These are phyloP conservation scores for Larix kaempferi DNA, from an alignment of 75 land plant genomes.

Conservation along the genomic window DNA sequence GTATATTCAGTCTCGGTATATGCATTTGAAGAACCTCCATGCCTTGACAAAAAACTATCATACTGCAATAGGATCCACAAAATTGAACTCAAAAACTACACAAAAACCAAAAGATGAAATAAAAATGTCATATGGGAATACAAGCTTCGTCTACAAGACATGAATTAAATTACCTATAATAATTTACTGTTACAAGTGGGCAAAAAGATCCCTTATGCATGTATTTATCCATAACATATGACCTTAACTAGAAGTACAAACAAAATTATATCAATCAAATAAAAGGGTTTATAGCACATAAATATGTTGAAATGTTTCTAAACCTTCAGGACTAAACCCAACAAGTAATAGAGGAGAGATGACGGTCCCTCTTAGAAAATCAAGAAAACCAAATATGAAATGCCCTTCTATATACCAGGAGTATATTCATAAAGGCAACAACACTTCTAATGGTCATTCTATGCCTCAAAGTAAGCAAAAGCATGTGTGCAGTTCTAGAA, in stretches of 20 bases:
- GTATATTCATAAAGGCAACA: neutral
- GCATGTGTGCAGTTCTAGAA: neutral
- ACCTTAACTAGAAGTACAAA: neutral
- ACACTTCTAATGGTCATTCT: neutral
- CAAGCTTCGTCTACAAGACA: neutral
- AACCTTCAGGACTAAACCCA: neutral
- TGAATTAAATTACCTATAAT: neutral
- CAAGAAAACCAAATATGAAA: neutral
- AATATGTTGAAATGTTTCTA: neutral
- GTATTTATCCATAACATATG: neutral
- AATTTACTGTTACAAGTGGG: neutral
- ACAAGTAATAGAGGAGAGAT: neutral
- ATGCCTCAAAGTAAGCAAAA: neutral
- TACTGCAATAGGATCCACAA: constrained; percentile 50
- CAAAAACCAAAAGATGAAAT: neutral
- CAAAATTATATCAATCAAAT: neutral
- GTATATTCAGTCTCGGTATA: constrained; percentile 82
- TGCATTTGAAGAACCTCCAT: constrained; percentile 98
- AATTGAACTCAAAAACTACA: neutral
- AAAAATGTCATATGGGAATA: neutral
- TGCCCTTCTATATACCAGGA: neutral
- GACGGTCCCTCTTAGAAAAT: neutral
- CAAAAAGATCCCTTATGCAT: neutral
- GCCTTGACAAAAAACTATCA: constrained; percentile 91
- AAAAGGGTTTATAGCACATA: neutral